Evolutionary conservation across 2,329 filamentous ascomycete species (phyloP).

Genomic region (Xylaria polymorpha): DNA sequence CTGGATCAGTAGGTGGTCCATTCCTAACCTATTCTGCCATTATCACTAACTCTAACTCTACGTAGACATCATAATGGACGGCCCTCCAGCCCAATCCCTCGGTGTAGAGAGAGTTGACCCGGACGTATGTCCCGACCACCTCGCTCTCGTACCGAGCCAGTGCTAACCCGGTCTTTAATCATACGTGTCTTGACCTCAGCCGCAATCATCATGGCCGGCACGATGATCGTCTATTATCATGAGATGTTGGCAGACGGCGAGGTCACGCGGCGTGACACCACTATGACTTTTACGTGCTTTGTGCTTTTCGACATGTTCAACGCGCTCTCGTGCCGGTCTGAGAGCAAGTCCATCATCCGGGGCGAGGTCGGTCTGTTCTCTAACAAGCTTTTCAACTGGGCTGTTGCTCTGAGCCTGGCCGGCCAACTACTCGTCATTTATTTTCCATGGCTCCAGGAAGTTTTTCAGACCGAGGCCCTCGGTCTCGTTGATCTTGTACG

Average conservation of each 20-base stretch:
- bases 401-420: constrained; percentile 83
- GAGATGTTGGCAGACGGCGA: constrained; percentile 88
- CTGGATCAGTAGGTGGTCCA: constrained; percentile 87
- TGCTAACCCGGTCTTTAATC: constrained; percentile 86
- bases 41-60: constrained; percentile 43
- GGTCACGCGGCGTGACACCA: constrained; percentile 93
- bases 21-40: constrained; percentile 19
- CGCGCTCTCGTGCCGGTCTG: constrained; percentile 90
- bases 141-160: constrained; percentile 83
- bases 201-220: constrained; percentile 90
- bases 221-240: constrained; percentile 87
- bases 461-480: constrained; percentile 95
- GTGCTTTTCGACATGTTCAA: constrained; percentile 99
- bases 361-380: constrained; percentile 86
- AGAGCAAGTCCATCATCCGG: constrained; percentile 86
- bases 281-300: constrained; percentile 99
- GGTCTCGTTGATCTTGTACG: constrained; percentile 77
- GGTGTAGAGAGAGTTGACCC: constrained; percentile 96
- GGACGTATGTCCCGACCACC: constrained; percentile 90
- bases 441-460: constrained; percentile 89
- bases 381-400: constrained; percentile 97
- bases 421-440: constrained; percentile 95
- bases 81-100: constrained; percentile 94
- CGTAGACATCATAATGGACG: constrained; percentile 98
- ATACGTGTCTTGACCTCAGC: constrained; percentile 88